Evolutionary conservation across 2,329 filamentous ascomycete species (phyloP).

Genomic region (Hymenoscyphus repandus): DNA sequence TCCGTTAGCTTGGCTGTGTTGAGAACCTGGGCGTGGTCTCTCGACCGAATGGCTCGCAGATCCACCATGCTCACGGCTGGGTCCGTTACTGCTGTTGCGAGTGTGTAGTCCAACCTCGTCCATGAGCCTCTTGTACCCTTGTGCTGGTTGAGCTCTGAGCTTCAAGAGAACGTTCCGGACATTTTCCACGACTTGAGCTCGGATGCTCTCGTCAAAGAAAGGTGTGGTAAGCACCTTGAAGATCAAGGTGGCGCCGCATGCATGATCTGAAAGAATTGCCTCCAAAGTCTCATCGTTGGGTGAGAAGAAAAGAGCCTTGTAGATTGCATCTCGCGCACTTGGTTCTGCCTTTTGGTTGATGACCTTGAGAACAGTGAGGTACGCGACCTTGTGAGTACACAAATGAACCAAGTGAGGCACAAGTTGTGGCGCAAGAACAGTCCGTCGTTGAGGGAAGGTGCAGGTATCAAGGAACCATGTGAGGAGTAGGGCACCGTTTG

Average conservation of each 20-base stretch:
- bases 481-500: slow-evolving; percentile 86
- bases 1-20: slow-evolving; percentile 43
- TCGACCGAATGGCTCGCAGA: slow-evolving; percentile 38
- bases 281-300: slow-evolving; percentile 81
- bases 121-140: slow-evolving; percentile 98
- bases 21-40: slow-evolving; percentile 51
- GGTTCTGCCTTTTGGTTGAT: slow-evolving; percentile 96
- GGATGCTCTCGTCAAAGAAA: slow-evolving; percentile 91
- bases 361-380: slow-evolving; percentile 93
- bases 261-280: slow-evolving; percentile 84
- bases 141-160: slow-evolving; percentile 87
- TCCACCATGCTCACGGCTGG: slow-evolving; percentile 26
- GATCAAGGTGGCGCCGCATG: slow-evolving; percentile 89
- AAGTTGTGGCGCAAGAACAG: slow-evolving; percentile 84
- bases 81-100: slow-evolving; percentile 40
- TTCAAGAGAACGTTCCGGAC: slow-evolving; percentile 83
- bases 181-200: slow-evolving; percentile 82
- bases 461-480: slow-evolving; percentile 99
- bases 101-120: slow-evolving; percentile 92
- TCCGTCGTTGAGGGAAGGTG: slow-evolving; percentile 86
- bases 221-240: slow-evolving; percentile 98
- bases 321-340: slow-evolving; percentile 83
- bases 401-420: slow-evolving; percentile 91
- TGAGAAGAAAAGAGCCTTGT: slow-evolving; percentile 90
- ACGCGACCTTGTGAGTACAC: slow-evolving; percentile 97